These are phyloP conservation scores for Ophiostoma ips DNA, from an alignment of 2,329 filamentous ascomycete species.

Conservation along the genomic window DNA sequence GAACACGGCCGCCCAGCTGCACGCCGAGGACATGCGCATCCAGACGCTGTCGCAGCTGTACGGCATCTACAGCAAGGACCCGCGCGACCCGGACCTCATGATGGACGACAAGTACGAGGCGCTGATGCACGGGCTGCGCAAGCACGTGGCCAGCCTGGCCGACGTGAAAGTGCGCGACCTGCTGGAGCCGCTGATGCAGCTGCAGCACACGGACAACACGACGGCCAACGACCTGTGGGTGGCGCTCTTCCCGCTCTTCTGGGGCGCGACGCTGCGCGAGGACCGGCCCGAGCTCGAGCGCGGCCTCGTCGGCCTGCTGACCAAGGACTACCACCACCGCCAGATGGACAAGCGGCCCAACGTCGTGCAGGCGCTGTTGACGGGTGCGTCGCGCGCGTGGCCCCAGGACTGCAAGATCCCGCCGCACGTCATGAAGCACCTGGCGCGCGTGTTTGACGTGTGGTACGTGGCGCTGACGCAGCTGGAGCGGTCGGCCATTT, in stretches of 20 bases:
- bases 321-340: conserved; percentile 87
- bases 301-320: conserved; percentile 77
- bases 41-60: conserved; percentile 62
- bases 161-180: conserved; percentile 82
- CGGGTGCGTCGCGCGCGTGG: conserved; percentile 70
- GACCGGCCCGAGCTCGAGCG: conserved; percentile 84
- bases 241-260: conserved; percentile 80
- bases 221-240: conserved; percentile 86
- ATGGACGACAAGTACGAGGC: conserved; percentile 70
- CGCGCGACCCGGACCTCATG: conserved; percentile 50
- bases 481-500: conserved; percentile 77
- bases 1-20: conserved; percentile 62
- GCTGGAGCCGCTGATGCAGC: conserved; percentile 75
- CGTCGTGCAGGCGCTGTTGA: conserved; percentile 81
- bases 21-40: conserved; percentile 71
- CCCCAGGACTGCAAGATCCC: conserved; percentile 88
- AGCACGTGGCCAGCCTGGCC: conserved; percentile 71
- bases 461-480: conserved; percentile 94
- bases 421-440: conserved; percentile 89
- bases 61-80: conserved; percentile 58
- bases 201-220: conserved; percentile 77
- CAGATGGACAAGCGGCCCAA: conserved; percentile 94
- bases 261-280: conserved; percentile 76
- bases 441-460: conserved; percentile 84
- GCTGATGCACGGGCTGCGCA: conserved; percentile 62